Base-by-base conservation (phyloP, 176 grass and related monocot species). In the Lolium perenne region DNA sequence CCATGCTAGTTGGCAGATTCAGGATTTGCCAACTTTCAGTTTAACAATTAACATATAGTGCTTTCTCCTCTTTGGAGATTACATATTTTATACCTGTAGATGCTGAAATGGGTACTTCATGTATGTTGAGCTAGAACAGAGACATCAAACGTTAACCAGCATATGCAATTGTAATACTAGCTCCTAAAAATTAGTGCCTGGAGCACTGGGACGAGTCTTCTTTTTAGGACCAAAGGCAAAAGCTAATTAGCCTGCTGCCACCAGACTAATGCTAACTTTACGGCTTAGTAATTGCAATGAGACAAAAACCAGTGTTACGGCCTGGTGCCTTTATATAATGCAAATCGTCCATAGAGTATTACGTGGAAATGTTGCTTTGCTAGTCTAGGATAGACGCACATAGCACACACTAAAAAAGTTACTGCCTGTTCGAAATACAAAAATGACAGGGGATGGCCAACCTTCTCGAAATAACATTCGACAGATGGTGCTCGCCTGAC, bases 281-380 rank as follows among this genome's bases (percentile, higher is more conserved):
- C 49, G 65, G 12, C 26, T 49, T 40, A 10, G 41, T 86, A 72
- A 80, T 8, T 86, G 53, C 22, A 86, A 80, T 80, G 60, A 80
- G 77, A 86, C 85, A 86, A 80, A 43, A 80, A 41, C 22, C 26
- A 74, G 77, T 80, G 77, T 80, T 63, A 81, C 48, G 72, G 48
- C 72, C 47, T 26, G 22, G 0, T 18, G 50, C 26, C 46, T 86
- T 81, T 74, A 74, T 18, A 12, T 17, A 38, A 71, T 5, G 41
- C 4, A 43, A 41, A 17, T 50, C 21, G 13, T 53, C 54, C 8
- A 76, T 16, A 25, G 10, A 38, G 64, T 49, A 23, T 71, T 14
- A 80, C 54, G 17, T 56, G 54, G 17, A 56, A 56, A 56, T 56
- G 54, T 56, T 60, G 54, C 41, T 47, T 82, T 57, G 12, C 5